Evolutionary conservation across 2,329 filamentous ascomycete species (phyloP), one percentile per base, ranked within the genome.

Genomic region (Rhynchosporium agropyri): DNA sequence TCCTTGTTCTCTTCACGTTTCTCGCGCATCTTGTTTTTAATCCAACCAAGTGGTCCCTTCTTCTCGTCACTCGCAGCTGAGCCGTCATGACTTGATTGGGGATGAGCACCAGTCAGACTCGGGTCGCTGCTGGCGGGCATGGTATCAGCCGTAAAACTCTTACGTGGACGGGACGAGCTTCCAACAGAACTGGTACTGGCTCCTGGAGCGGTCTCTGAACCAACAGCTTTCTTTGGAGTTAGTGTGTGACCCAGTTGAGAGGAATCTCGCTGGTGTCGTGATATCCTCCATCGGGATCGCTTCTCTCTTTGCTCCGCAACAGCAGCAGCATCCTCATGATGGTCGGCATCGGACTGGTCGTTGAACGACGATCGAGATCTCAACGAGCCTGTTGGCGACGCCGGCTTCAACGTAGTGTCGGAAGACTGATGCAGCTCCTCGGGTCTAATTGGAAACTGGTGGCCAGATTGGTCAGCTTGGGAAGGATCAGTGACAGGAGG

Each of bases 321-420:
- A 40, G 69, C 66, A 6, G 73, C 70, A 0, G 76, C 69, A 38
- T 92, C 89, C 33, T 92, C 90, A 9, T 82, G 76, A 65, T 89
- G 87, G 66, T 96, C 92, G 36, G 87, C 74, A 72, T 97, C 92
- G 0, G 92, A 96, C 28, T 88, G 86, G 68, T 96, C 92, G 29
- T 94, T 95, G 67, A 87, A 85, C 2, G 84, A 86, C 0, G 84
- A 84, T 51, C 83, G 82, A 0, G 84, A 85, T 56, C 83, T 83
- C 63, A 92, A 81, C 0, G 92, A 96, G 2, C 88, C 85, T 0
- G 90, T 85, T 0, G 91, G 91, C 0, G 92, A 96, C 64, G 83
- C 83, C 0, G 88, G 86, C 67, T 85, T 87, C 38, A 93, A 74
- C 0, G 83, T 71, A 36, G 66, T 67, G 36, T 73, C 72, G 3